Evolutionary conservation across 1,284 basidiomycete genomes (phyloP).

Genomic region (Marasmius sp.): DNA sequence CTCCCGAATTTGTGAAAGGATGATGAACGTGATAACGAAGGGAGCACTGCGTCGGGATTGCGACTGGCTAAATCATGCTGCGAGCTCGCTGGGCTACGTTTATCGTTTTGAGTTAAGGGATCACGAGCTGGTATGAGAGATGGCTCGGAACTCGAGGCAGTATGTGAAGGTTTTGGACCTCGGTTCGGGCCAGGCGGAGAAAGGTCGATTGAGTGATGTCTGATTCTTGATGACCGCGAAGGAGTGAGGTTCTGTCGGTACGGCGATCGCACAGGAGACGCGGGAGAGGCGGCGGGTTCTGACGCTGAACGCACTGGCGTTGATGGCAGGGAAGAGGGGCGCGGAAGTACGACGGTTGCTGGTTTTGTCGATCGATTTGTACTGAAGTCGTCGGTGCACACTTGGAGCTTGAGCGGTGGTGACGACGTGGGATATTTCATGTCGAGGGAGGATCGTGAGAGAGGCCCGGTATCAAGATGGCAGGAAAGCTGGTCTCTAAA

Average conservation of each 20-base stretch:
- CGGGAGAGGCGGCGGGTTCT: slow-evolving; percentile 28
- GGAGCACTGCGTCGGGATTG: slow-evolving; percentile 42
- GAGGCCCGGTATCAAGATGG: slow-evolving; percentile 50
- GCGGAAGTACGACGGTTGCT: slow-evolving; percentile 52
- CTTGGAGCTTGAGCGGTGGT: slow-evolving; percentile 39
- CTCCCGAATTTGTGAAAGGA: slow-evolving; percentile 32
- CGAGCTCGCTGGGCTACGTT: slow-evolving; percentile 32
- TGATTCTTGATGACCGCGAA: slow-evolving; percentile 38
- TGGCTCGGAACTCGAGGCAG: slow-evolving; percentile 76
- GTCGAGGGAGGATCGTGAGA: slow-evolving; percentile 50
- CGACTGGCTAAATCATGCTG: slow-evolving; percentile 56
- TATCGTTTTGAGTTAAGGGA: slow-evolving; percentile 33
- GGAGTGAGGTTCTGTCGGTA: slow-evolving; percentile 40
- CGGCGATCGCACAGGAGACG: slow-evolving; percentile 17
- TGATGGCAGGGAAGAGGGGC: slow-evolving; percentile 55
- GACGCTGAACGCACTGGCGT: slow-evolving; percentile 40
- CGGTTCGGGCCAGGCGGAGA: slow-evolving; percentile 31
- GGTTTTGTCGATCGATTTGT: slow-evolving; percentile 24
- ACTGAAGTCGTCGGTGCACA: slow-evolving; percentile 24
- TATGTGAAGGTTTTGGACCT: slow-evolving; percentile 60
- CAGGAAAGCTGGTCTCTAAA: slow-evolving; percentile 66
- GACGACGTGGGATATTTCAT: slow-evolving; percentile 59
- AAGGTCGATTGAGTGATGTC: slow-evolving; percentile 31
- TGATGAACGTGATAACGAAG: slow-evolving; percentile 40
- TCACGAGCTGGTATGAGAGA: slow-evolving; percentile 60